Conservation (phyloP, 768 basidiomycete species). For the Rhizopogon vinicolor region DNA sequence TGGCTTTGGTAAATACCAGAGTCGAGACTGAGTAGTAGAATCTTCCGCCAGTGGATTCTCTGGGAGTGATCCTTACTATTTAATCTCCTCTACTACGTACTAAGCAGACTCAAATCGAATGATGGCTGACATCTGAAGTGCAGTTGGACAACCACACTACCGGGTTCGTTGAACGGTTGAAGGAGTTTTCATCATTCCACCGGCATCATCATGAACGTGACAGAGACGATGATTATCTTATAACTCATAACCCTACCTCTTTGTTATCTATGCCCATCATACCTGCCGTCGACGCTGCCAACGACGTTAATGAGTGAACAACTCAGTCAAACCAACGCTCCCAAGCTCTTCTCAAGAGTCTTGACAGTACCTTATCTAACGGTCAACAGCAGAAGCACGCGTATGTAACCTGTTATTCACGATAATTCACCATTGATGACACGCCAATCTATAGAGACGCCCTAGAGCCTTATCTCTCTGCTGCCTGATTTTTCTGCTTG, state of each 20-base stretch:
- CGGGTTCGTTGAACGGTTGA: no score
- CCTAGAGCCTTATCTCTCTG: neutral
- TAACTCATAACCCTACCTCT: neutral
- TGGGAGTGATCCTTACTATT: no score
- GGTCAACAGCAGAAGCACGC: neutral
- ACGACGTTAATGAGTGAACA: neutral
- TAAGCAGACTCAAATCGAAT: no score
- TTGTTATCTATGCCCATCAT: neutral
- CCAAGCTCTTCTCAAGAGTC: neutral
- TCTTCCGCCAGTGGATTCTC: fast-evolving
- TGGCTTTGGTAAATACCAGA: no score
- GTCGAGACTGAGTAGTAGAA: no score
- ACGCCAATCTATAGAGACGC: neutral
- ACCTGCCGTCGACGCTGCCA: neutral
- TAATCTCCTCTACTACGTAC: no score
- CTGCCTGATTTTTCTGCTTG: neutral
- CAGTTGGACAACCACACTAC: no score
- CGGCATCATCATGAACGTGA: no score
- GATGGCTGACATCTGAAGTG: no score
- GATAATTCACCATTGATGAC: neutral
- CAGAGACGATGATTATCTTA: neutral
- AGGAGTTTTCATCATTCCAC: no score
- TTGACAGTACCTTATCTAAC: neutral
- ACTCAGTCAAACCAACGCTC: neutral
- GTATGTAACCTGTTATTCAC: neutral